Conservation (phyloP, 225 moss, liverwort and hornwort genomes). For the Physcomitrellopsis africana region DNA sequence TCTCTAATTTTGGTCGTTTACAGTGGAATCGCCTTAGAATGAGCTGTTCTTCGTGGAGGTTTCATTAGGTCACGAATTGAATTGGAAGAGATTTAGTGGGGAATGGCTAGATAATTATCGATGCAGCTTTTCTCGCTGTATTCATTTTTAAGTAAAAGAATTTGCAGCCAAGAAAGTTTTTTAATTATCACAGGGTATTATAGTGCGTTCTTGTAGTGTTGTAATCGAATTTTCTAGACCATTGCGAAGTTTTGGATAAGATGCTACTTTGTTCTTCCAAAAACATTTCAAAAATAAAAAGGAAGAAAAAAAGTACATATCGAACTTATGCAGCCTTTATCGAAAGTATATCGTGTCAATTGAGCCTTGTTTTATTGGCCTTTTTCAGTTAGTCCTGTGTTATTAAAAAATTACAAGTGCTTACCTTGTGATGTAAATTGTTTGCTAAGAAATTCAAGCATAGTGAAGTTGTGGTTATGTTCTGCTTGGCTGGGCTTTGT, state of each 20-base stretch:
- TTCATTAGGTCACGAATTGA: not conserved
- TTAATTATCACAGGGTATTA: not conserved
- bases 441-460: not conserved
- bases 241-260: not conserved
- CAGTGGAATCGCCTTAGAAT: not conserved
- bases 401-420: not conserved
- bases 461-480: not conserved
- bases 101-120: not conserved
- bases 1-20: not conserved
- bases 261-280: not conserved
- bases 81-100: not conserved
- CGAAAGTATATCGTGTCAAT: not conserved
- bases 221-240: not conserved
- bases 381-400: constrained; percentile 7
- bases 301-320: not conserved
- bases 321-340: not conserved
- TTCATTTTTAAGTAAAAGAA: not conserved
- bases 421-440: not conserved
- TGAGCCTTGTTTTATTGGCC: not conserved
- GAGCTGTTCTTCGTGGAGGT: constrained; percentile 1
- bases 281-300: not conserved
- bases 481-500: constrained; percentile 1
- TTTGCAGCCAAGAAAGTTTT: not conserved
- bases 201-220: not conserved
- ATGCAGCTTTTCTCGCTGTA: not conserved